Evolutionary conservation across 768 basidiomycete genomes (phyloP).

Genomic region (Paxillus ammoniavirescens): DNA sequence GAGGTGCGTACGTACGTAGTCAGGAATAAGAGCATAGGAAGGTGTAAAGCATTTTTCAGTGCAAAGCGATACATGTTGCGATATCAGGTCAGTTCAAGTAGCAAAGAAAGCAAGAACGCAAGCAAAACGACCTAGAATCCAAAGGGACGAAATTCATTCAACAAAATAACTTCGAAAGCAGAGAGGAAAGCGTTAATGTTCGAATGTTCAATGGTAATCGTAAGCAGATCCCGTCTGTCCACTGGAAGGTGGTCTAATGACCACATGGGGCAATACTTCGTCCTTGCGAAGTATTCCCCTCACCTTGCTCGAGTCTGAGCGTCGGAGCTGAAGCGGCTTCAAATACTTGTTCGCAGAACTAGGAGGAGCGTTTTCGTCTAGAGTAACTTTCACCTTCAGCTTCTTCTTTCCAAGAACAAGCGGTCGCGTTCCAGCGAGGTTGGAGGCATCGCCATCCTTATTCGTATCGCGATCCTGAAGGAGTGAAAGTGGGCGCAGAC

Average conservation of each 20-base stretch:
- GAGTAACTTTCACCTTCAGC: conserved; percentile 31
- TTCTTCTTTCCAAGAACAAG: conserved; percentile 58
- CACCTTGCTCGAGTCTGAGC: conserved; percentile 63
- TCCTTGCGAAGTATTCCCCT: conserved; percentile 54
- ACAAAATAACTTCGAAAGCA: neutral
- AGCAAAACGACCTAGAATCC: neutral
- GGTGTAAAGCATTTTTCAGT: conserved; percentile 13
- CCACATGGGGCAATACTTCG: conserved; percentile 58
- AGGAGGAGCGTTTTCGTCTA: conserved; percentile 35
- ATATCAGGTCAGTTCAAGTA: neutral
- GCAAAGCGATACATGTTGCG: neutral
- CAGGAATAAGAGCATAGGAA: conserved; percentile 3
- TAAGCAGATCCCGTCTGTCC: conserved; percentile 45
- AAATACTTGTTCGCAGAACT: conserved; percentile 44
- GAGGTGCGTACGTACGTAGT: neutral
- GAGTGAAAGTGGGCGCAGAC: conserved; percentile 61
- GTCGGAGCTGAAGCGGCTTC: conserved; percentile 58
- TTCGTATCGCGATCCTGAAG: conserved; percentile 57
- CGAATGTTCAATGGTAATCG: conserved; percentile 34
- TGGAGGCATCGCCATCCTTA: conserved; percentile 21
- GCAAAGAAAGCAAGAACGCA: neutral
- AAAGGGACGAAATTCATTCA: conserved; percentile 3
- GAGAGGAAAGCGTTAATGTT: neutral
- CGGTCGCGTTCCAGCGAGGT: conserved; percentile 44
- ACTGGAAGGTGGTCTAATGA: conserved; percentile 59